Evolutionary conservation across 2,329 filamentous ascomycete species (phyloP).

Genomic region (Exophiala aquamarina): DNA sequence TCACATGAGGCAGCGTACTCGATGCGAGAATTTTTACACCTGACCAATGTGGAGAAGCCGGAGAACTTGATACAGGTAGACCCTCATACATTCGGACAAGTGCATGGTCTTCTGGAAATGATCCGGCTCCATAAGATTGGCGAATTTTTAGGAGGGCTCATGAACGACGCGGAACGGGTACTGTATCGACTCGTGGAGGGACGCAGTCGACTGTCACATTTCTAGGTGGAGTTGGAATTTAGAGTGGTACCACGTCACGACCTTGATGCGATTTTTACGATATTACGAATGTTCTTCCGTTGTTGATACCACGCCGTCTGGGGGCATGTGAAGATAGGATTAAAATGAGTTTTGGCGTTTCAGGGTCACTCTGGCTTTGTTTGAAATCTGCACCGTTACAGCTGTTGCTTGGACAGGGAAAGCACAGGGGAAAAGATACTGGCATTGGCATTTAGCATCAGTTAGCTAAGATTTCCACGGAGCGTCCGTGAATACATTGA

Average conservation of each 20-base stretch:
- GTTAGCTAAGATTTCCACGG: no score
- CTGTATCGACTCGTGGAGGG: constrained; percentile 33
- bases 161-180: constrained; percentile 36
- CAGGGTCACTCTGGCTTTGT: background rate
- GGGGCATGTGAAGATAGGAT: no score
- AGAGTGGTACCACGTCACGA: constrained; percentile 5
- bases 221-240: constrained; percentile 15
- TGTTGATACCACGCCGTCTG: constrained; percentile 14
- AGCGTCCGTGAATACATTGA: no score
- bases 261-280: constrained; percentile 15
- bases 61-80: constrained; percentile 22
- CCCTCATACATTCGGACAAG: constrained; percentile 26
- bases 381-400: no score
- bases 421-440: background rate
- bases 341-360: no score
- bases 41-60: constrained; percentile 18
- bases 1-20: constrained; percentile 18
- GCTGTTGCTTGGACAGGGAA: background rate
- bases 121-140: constrained; percentile 31
- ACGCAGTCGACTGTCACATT: constrained; percentile 31
- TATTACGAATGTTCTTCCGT: constrained; percentile 7
- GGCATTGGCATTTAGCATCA: constrained; percentile 1
- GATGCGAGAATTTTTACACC: constrained; percentile 20
- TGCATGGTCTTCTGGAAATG: constrained; percentile 32
- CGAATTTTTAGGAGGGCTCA: constrained; percentile 33